Conservation (phyloP, 1,139 yeast species). For the Hemisphaericaspora lyxosophila region DNA sequence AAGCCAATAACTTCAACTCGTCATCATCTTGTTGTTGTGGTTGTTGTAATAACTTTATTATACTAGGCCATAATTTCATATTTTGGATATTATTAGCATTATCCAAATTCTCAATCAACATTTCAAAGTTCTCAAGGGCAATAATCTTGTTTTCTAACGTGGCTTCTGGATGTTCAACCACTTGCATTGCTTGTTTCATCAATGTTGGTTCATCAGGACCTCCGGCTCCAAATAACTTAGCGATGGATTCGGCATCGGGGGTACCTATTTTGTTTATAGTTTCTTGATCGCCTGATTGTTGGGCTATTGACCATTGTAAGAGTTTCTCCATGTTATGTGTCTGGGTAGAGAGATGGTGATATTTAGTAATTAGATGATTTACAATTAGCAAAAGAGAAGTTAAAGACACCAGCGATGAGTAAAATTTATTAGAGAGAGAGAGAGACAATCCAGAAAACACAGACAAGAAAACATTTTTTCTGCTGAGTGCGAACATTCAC, state of each 20-base stretch:
- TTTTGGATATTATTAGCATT: conserved; percentile 92
- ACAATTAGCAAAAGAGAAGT: no score
- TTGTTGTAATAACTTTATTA: conserved; percentile 50
- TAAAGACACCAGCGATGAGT: no score
- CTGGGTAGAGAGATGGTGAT: no score
- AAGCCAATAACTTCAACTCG: conserved; percentile 55
- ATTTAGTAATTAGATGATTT: no score
- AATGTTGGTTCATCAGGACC: conserved; percentile 85
- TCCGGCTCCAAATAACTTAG: conserved; percentile 69
- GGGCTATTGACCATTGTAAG: conserved; percentile 88
- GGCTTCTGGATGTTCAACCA: conserved; percentile 63
- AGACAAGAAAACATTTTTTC: no score
- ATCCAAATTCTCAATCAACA: conserved; percentile 90
- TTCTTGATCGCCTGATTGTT: conserved; percentile 66
- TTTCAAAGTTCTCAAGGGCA: conserved; percentile 90
- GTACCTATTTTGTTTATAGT: conserved; percentile 58
- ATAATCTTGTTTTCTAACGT: conserved; percentile 61
- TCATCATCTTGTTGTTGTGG: conserved; percentile 39
- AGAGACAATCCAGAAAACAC: no score
- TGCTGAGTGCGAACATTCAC: conserved; percentile 1
- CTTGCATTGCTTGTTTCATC: conserved; percentile 72
- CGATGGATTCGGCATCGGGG: conserved; percentile 76
- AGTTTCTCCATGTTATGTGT: conserved; percentile 74
- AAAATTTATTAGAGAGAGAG: no score
- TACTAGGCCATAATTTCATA: conserved; percentile 74